These are phyloP conservation scores for Jamesozyma rosinii DNA, from an alignment of 805 yeast species.

Conservation along the genomic window DNA sequence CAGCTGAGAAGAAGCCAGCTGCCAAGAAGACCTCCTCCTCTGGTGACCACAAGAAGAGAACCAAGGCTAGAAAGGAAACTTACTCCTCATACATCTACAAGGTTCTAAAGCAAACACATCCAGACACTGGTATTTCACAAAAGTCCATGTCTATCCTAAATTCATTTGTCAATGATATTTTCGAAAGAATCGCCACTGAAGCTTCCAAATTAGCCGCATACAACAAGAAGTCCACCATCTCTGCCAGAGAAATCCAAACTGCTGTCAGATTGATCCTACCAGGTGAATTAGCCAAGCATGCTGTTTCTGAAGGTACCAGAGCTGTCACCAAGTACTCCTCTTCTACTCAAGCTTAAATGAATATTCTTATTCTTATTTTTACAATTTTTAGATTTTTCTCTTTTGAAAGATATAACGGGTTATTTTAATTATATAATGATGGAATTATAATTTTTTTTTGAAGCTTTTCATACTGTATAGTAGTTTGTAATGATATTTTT, in stretches of 20 bases:
- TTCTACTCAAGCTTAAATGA: slow-evolving; percentile 35
- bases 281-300: slow-evolving; percentile 98
- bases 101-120: slow-evolving; percentile 97
- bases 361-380: background rate
- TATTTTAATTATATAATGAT: slow-evolving; percentile 1
- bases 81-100: slow-evolving; percentile 97
- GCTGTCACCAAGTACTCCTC: slow-evolving; percentile 95
- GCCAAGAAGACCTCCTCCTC: slow-evolving; percentile 86
- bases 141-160: slow-evolving; percentile 98
- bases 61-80: slow-evolving; percentile 95
- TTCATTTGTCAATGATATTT: slow-evolving; percentile 95
- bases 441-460: slow-evolving; percentile 1
- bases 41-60: slow-evolving; percentile 78
- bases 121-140: slow-evolving; percentile 98
- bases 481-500: slow-evolving; percentile 6
- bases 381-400: background rate
- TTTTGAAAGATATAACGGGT: slow-evolving; percentile 3
- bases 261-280: slow-evolving; percentile 97
- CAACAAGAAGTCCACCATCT: slow-evolving; percentile 95
- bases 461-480: slow-evolving; percentile 1
- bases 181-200: slow-evolving; percentile 95
- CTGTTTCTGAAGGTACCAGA: slow-evolving; percentile 97
- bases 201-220: slow-evolving; percentile 98
- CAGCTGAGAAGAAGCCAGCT: slow-evolving; percentile 43
- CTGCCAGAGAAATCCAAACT: slow-evolving; percentile 97